Conservation (phyloP, 73 alveolate genomes). For the Tetrahymena elliotti region DNA sequence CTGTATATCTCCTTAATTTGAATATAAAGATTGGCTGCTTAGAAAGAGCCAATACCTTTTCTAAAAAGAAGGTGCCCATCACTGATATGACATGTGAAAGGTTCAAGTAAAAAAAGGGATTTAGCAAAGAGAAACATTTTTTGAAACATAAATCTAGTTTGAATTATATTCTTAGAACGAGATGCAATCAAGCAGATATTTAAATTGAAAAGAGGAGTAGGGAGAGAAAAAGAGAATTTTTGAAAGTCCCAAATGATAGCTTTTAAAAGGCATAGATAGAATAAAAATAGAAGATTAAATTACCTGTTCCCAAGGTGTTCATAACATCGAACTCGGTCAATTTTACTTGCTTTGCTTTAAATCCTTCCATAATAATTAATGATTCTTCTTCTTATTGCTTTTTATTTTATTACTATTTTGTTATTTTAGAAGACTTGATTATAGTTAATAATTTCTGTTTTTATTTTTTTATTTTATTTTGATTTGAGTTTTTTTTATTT, state of each 20-base stretch:
- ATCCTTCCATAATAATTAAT: not conserved
- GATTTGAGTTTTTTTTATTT: not conserved
- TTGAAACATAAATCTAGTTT: not conserved
- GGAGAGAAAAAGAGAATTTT: not conserved
- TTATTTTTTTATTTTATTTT: not conserved
- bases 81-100: not conserved
- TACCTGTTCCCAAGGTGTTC: constrained; percentile 40
- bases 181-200: not conserved
- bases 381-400: not conserved
- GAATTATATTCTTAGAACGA: not conserved
- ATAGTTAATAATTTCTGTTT: not conserved
- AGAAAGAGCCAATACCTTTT: not conserved
- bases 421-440: not conserved
- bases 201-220: not conserved
- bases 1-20: not conserved
- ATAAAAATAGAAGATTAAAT: not conserved
- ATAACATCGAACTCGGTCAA: constrained; percentile 29
- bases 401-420: not conserved
- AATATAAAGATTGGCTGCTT: not conserved
- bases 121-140: not conserved
- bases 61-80: not conserved
- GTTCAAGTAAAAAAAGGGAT: not conserved
- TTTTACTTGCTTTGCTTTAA: constrained; percentile 22
- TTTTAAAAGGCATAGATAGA: not conserved
- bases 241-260: not conserved